Evolutionary conservation across 2,329 filamentous ascomycete genomes (phyloP).

Genomic region (Colletotrichum tamarilloi): DNA sequence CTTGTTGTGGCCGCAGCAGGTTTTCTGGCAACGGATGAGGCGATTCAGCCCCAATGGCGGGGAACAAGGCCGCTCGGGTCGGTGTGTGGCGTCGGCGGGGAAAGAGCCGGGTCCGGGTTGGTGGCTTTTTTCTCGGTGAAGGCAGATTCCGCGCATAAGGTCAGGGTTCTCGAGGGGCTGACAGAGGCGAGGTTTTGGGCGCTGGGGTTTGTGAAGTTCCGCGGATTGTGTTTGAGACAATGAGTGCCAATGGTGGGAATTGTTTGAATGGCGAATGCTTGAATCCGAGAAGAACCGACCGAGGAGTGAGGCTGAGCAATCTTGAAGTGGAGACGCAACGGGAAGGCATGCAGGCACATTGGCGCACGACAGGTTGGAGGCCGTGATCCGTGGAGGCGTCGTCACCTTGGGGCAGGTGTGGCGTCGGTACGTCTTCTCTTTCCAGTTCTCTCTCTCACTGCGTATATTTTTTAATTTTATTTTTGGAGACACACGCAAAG

Average conservation of each 20-base stretch:
- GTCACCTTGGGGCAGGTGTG: constrained; percentile 29
- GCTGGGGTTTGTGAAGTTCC: neutral
- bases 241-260: neutral
- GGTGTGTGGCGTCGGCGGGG: neutral
- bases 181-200: neutral
- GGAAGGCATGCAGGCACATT: neutral
- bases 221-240: neutral
- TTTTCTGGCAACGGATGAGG: constrained; percentile 19
- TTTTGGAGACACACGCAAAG: constrained; percentile 22
- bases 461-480: constrained; percentile 12
- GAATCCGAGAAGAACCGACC: neutral
- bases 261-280: neutral
- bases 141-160: neutral
- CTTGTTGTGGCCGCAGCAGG: constrained; percentile 20
- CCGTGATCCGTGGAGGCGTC: constrained; percentile 20
- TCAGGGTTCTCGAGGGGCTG: neutral
- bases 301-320: constrained; percentile 31
- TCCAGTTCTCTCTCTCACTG: neutral
- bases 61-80: neutral
- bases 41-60: constrained; percentile 32
- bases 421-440: constrained; percentile 5
- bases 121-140: neutral
- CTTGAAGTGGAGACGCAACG: constrained; percentile 3
- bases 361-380: neutral
- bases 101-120: neutral